Evolutionary conservation across 495 filamentous ascomycete species (phyloP).

Genomic region (Acidomyces sp.): DNA sequence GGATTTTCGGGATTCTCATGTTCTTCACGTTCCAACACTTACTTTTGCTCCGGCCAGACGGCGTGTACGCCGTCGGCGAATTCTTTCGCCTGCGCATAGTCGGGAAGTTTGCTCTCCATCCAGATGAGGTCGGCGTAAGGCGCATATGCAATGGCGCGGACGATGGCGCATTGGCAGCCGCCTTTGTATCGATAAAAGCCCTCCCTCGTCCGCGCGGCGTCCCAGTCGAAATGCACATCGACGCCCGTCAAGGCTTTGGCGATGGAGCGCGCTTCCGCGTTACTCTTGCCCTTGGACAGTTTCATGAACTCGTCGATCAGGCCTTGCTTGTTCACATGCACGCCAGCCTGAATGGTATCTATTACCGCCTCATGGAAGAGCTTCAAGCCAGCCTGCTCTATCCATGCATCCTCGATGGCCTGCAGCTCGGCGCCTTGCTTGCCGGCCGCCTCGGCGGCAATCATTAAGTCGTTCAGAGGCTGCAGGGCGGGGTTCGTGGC

Average conservation of each 20-base stretch:
- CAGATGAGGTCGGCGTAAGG: constrained; percentile 93
- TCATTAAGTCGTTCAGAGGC: constrained; percentile 82
- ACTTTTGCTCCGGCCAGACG: constrained; percentile 94
- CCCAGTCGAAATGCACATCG: constrained; percentile 90
- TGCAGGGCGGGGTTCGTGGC: constrained; percentile 72
- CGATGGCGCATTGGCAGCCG: constrained; percentile 82
- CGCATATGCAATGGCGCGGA: constrained; percentile 81
- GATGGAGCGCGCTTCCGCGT: constrained; percentile 67
- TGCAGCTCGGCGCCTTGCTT: constrained; percentile 73
- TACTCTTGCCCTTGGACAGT: constrained; percentile 67
- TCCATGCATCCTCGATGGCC: constrained; percentile 86
- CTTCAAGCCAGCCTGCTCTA: constrained; percentile 68
- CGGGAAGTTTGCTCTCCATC: constrained; percentile 98
- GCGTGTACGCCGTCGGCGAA: constrained; percentile 91
- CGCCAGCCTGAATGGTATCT: constrained; percentile 59
- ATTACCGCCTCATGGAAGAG: constrained; percentile 82
- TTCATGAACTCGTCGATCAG: constrained; percentile 52
- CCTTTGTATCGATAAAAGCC: constrained; percentile 88
- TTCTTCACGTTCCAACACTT: constrained; percentile 24
- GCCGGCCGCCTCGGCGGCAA: constrained; percentile 67
- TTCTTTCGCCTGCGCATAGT: constrained; percentile 82
- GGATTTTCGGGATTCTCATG: not conserved
- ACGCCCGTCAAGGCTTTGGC: constrained; percentile 69
- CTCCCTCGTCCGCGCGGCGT: constrained; percentile 76
- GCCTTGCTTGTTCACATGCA: constrained; percentile 51